Base-by-base conservation (phyloP, 1,284 basidiomycete species). In the Paramarasmius palmivorus region DNA sequence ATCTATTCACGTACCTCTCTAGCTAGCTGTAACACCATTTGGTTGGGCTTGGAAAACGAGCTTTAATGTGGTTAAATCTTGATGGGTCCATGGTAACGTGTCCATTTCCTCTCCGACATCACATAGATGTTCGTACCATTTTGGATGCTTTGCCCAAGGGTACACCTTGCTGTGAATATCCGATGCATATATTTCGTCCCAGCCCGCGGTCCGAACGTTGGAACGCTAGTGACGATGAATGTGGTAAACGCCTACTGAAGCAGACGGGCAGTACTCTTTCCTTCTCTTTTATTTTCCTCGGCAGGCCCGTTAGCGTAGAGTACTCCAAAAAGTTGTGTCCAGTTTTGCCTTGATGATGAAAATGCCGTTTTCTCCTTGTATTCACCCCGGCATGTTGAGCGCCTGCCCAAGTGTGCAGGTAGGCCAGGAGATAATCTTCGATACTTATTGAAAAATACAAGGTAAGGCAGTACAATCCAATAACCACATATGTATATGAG, bases 81-180 rank as follows among this genome's bases (percentile, higher is more conserved):
- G 0, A 71, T 61, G 84, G 67, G 17, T 70, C 67, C 15, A 81
- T 64, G 3, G 73, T 66, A 17, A 77, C 63, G n/a, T 69, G 61
- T 0, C 82, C 81, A 23, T 73, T 62, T 1, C 79, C 75, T 75
- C 71, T 2, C 77, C 81, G 7, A 84, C 67, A 60, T 83, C 82
- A 36, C 75, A 77, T 8, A 84, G 57, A 0, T n/a, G n/a, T 67
- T 70, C 0, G 74, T 65, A 10, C 65, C 68, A 3, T n/a, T 61
- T 29, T 3, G 64, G 59, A 1, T 77, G 63, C 7, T 63, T 60
- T 17, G 63, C 55, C 80, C 78, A 83, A 4, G 78, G 75, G 59
- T 75, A 79, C 3, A 55, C 72, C 77, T 32, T 32, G 7, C 7
- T 6, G 29, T 6, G 29, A n/a, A 32, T 6, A 32, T 6, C 34